Percentiles rank a stretch among this genome's conserved stretches.
These are phyloP conservation scores for Wickerhamomyces sp. DNA, from an alignment of 1,139 yeast species.

Conservation along the genomic window DNA sequence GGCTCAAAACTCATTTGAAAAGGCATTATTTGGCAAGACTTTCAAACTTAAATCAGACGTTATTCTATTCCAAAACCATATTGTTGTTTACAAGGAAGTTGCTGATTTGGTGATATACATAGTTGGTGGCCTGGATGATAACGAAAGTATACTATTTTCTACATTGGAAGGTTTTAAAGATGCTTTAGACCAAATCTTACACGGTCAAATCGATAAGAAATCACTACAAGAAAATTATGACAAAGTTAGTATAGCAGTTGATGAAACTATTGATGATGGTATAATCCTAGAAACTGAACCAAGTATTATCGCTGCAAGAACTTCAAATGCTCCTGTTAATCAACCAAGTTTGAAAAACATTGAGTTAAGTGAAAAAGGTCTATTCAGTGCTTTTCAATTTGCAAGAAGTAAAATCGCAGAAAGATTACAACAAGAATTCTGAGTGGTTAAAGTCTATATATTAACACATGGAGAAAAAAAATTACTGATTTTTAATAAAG, in stretches of 20 bases:
- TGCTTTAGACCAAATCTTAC: constrained; percentile 71
- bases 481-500: not conserved
- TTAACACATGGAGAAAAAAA: not conserved
- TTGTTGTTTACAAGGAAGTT: constrained; percentile 77
- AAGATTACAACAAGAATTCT: constrained; percentile 66
- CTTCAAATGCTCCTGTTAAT: constrained; percentile 72
- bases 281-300: constrained; percentile 88
- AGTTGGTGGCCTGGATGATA: constrained; percentile 76
- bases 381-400: constrained; percentile 82
- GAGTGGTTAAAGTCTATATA: constrained; percentile 4
- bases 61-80: constrained; percentile 69
- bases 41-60: constrained; percentile 79
- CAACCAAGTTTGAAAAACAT: constrained; percentile 62
- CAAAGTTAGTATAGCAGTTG: constrained; percentile 77
- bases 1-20: constrained; percentile 76
- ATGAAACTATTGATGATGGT: constrained; percentile 91
- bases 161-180: constrained; percentile 76
- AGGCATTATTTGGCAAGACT: constrained; percentile 65
- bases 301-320: constrained; percentile 80
- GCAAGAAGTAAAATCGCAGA: constrained; percentile 86
- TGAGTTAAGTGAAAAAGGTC: constrained; percentile 83
- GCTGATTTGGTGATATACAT: constrained; percentile 71
- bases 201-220: constrained; percentile 72
- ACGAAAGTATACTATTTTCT: constrained; percentile 77
- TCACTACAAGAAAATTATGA: constrained; percentile 82